Evolutionary conservation across 495 filamentous ascomycete species (phyloP).

Genomic region (Aspergillus cristatus): DNA sequence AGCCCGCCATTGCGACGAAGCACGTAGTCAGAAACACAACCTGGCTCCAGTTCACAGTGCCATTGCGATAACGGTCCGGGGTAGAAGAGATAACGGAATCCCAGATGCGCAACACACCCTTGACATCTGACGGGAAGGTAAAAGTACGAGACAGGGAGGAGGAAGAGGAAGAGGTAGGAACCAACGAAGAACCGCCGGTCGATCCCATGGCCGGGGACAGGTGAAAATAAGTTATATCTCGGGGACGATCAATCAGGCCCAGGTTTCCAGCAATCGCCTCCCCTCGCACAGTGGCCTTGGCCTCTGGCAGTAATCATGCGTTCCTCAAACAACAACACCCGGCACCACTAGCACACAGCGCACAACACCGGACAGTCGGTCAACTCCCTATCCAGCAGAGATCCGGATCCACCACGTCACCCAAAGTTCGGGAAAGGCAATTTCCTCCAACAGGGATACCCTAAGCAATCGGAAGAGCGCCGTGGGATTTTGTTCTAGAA

Average conservation of each 20-base stretch:
- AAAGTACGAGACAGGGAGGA: conserved; percentile 1
- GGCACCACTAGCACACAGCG: too few relatives aligned
- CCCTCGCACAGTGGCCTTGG: too few relatives aligned
- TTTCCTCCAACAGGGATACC: too few relatives aligned
- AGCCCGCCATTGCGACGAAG: conserved; percentile 32
- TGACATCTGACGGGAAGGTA: too few relatives aligned
- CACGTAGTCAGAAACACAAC: conserved; percentile 30
- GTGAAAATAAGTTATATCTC: conserved; percentile 5
- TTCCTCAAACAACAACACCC: too few relatives aligned
- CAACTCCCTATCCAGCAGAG: too few relatives aligned
- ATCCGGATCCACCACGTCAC: too few relatives aligned
- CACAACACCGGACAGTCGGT: conserved; percentile 8
- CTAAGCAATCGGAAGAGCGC: conserved; percentile 3
- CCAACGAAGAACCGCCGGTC: not conserved
- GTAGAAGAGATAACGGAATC: conserved; percentile 10
- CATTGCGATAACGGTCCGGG: conserved; percentile 20
- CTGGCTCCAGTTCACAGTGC: conserved; percentile 20
- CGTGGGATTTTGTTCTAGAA: conserved; percentile 17
- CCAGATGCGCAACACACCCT: conserved; percentile 5
- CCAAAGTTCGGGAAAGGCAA: too few relatives aligned
- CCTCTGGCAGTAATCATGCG: too few relatives aligned
- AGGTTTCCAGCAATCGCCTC: not conserved
- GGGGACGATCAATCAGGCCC: conserved; percentile 7
- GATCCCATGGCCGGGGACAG: conserved; percentile 8
- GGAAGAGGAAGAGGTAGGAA: conserved; percentile 1